phyloP scores from a whole-genome alignment of 257 asterid species.

The Craterostigma plantagineum region DNA sequence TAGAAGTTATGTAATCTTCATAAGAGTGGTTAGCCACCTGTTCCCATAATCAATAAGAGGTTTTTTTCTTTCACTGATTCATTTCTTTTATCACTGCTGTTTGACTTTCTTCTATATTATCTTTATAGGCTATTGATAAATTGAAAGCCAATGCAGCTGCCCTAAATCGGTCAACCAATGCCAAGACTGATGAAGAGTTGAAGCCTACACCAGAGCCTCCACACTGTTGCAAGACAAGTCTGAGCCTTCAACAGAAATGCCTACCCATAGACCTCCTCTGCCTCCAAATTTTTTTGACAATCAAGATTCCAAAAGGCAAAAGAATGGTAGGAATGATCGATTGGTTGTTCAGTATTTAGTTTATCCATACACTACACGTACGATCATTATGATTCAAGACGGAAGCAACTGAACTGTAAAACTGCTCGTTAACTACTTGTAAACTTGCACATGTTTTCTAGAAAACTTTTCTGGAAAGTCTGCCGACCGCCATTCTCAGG shows the following conservation, averaged over 20 bases:
- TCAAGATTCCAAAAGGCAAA: conserved; percentile 47
- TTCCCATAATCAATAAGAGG: too few species aligned
- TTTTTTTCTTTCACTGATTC: neutral
- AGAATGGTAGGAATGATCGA: conserved; percentile 34
- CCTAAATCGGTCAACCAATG: conserved; percentile 18
- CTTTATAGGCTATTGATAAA: conserved; percentile 48
- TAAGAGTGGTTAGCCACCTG: too few species aligned
- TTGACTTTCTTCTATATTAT: conserved; percentile 5
- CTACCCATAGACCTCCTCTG: conserved; percentile 34
- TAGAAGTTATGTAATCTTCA: neutral
- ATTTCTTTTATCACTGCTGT: neutral
- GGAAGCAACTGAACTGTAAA: too few species aligned
- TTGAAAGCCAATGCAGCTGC: conserved; percentile 71
- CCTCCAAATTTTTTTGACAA: conserved; percentile 72
- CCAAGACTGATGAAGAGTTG: conserved; percentile 24
- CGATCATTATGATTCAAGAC: neutral
- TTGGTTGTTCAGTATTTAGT: conserved; percentile 1
- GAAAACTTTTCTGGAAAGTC: conserved; percentile 15
- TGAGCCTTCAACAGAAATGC: conserved; percentile 26
- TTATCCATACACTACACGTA: conserved; percentile 5
- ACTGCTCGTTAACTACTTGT: too few species aligned
- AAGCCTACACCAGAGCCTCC: conserved; percentile 24
- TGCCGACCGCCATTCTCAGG: conserved; percentile 13
- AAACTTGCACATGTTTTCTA: conserved; percentile 3
- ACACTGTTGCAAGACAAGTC: conserved; percentile 20